Conservation (phyloP, 2,329 filamentous ascomycete species). For the Penicillium sp. region DNA sequence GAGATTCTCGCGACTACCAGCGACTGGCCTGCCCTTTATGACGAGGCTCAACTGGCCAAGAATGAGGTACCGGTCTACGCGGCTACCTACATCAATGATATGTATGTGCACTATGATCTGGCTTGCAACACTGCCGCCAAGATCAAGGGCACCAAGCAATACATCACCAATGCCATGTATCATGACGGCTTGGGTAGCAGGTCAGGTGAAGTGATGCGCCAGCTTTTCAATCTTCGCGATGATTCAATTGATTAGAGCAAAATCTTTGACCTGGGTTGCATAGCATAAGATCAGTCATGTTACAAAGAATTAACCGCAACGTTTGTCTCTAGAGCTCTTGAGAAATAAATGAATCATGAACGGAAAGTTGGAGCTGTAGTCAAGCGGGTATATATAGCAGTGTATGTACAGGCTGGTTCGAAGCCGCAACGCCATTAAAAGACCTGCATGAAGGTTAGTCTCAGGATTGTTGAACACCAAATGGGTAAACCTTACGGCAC, state of each 20-base stretch:
- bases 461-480: neutral
- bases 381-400: neutral
- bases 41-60: slow-evolving; percentile 62
- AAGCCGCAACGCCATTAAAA: slow-evolving; percentile 14
- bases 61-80: slow-evolving; percentile 85
- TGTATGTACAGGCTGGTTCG: neutral
- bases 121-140: slow-evolving; percentile 66
- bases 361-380: too few relatives aligned
- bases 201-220: slow-evolving; percentile 68
- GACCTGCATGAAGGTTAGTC: slow-evolving; percentile 16
- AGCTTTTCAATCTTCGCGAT: slow-evolving; percentile 72
- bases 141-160: slow-evolving; percentile 72
- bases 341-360: too few relatives aligned
- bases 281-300: too few relatives aligned
- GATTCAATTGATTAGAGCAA: slow-evolving; percentile 51
- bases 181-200: slow-evolving; percentile 73
- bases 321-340: too few relatives aligned
- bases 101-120: slow-evolving; percentile 80
- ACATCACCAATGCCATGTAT: slow-evolving; percentile 79
- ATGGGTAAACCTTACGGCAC: slow-evolving; percentile 58
- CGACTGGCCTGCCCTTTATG: slow-evolving; percentile 72
- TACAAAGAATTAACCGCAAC: too few relatives aligned
- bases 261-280: too few relatives aligned
- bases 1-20: slow-evolving; percentile 61
- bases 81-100: slow-evolving; percentile 76